Evolutionary conservation across 306 rosid genomes (phyloP), one percentile per base, ranked within the genome.

Genomic region (Gastrolobium bilobum): DNA sequence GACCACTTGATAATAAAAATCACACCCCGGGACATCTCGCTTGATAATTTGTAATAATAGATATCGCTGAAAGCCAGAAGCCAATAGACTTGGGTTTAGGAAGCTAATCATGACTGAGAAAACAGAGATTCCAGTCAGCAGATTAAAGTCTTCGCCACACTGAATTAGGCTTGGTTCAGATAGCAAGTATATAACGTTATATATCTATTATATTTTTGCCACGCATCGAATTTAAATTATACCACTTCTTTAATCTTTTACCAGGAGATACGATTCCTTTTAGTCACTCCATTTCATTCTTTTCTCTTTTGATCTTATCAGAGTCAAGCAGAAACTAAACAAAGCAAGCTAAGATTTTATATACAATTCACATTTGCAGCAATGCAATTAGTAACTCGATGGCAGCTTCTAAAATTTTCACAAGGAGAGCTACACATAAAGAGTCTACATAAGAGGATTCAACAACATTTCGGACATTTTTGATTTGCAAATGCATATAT

Each of bases 371-470:
- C 82, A 80, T 77, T 72, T 46, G 89, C 84, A 78, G 76, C 82
- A 83, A 68, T 82, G 86, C 83, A 87, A 72, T 81, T 53, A 79
- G 87, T 79, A 83, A 82, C 89, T 89, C 86, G 80, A 53, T 53
- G 66, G 77, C 76, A 63, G 83, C 75, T 82, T 72, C 84, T 87
- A 75, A 76, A 72, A 34, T 13, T 81, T 78, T 86, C 83, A 83
- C 84, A 85, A 84, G 84, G 75, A 75, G 85, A 79, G 89, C 90
- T 86, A 84, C 89, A 83, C 84, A 81, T 85, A 68, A 57, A 77
- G 56, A 83, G 87, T 86, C 87, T 86, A 83, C 87, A 84, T 29
- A 75, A 71, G 47, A 71, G 81, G 88, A 90, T 83, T 85, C 82
- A 75, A 84, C 81, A 88, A 68, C 86, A 83, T 78, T 68, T 50